Percentiles rank a stretch among this genome's conserved stretches.
Conservation (phyloP, 1,284 basidiomycete species). For the Puccinia coronata region DNA sequence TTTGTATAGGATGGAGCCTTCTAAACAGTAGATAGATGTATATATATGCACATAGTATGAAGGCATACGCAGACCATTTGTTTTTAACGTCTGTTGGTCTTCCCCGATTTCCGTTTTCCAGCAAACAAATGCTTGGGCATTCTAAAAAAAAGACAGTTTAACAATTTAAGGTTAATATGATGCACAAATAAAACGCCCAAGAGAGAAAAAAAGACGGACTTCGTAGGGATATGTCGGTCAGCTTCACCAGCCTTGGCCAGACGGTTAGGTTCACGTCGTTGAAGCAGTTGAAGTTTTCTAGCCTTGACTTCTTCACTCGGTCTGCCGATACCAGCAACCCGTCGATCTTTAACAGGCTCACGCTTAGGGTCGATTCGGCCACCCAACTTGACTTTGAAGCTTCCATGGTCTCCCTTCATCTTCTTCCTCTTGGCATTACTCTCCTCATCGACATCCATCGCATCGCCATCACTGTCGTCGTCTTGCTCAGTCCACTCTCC, state of each 20-base stretch:
- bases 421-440: conserved; percentile 59
- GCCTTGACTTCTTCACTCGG: conserved; percentile 76
- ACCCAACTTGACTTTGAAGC: conserved; percentile 64
- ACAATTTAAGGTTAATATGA: neutral
- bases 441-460: conserved; percentile 59
- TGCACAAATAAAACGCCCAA: neutral
- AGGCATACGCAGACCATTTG: neutral
- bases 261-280: conserved; percentile 80
- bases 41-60: neutral
- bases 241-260: conserved; percentile 84
- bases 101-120: conserved; percentile 70
- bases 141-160: conserved; percentile 59
- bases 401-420: conserved; percentile 35
- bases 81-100: conserved; percentile 49
- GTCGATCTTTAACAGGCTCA: conserved; percentile 71
- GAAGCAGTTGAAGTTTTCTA: conserved; percentile 75
- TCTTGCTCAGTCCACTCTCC: conserved; percentile 58
- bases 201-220: conserved; percentile 66
- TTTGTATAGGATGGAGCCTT: too few species aligned
- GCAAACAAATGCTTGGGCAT: conserved; percentile 82
- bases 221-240: conserved; percentile 75
- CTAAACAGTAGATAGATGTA: neutral
- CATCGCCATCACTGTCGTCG: conserved; percentile 60
- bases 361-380: conserved; percentile 64
- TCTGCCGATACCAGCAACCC: conserved; percentile 76